phyloP scores from a whole-genome alignment of 73 alveolate species.

The Tetrahymena malaccensis region DNA sequence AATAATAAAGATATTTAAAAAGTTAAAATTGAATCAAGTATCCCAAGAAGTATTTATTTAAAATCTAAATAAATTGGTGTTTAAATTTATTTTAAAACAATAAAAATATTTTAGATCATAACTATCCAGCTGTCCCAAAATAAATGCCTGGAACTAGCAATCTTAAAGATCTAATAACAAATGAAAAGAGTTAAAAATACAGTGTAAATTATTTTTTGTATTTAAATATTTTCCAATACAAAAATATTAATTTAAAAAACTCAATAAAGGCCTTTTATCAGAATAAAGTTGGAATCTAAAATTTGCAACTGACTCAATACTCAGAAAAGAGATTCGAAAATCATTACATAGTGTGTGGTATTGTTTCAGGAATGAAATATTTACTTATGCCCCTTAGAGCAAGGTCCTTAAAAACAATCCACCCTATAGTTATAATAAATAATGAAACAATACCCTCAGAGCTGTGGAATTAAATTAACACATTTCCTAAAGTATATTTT shows the following conservation, averaged over 20 bases:
- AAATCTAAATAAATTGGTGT: background rate
- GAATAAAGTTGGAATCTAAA: background rate
- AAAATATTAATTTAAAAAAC: no score
- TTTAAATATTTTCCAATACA: no score
- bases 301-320: slow-evolving; percentile 4
- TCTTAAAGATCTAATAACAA: background rate
- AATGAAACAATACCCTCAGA: slow-evolving; percentile 83
- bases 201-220: background rate
- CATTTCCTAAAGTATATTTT: slow-evolving; percentile 83
- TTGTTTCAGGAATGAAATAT: slow-evolving; percentile 74
- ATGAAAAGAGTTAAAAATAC: background rate
- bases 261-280: slow-evolving; percentile 23
- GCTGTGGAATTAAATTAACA: slow-evolving; percentile 84
- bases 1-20: slow-evolving; percentile 58
- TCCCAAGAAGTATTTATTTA: background rate
- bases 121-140: slow-evolving; percentile 13
- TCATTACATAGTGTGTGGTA: slow-evolving; percentile 92
- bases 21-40: slow-evolving; percentile 4
- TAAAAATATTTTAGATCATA: background rate
- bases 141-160: background rate
- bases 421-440: slow-evolving; percentile 82
- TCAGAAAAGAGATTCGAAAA: slow-evolving; percentile 68
- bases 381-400: slow-evolving; percentile 88
- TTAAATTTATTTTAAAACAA: background rate
- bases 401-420: slow-evolving; percentile 59